phyloP scores from a whole-genome alignment of 768 basidiomycete species.

The Trametes cubensis region DNA sequence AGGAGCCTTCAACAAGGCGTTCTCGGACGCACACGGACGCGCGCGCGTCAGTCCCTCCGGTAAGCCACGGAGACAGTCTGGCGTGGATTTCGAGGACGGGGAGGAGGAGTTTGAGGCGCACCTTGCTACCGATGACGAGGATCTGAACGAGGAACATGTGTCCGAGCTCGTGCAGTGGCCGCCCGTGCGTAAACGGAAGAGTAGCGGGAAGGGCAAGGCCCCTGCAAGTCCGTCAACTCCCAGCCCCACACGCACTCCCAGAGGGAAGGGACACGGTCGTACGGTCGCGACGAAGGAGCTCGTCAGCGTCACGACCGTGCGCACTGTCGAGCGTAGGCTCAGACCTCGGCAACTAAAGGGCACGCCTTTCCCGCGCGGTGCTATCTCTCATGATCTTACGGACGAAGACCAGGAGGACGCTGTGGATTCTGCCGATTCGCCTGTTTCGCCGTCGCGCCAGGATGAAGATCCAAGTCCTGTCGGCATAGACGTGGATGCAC shows the following conservation, averaged over 20 bases:
- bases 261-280: conserved; percentile 10
- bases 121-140: conserved; percentile 2
- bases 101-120: background rate
- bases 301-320: conserved; percentile 12
- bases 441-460: background rate
- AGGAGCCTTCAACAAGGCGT: conserved; percentile 30
- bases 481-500: background rate
- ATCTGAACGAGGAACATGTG: conserved; percentile 2
- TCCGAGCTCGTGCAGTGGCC: conserved; percentile 17
- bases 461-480: background rate
- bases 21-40: conserved; percentile 25
- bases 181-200: conserved; percentile 1
- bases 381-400: background rate
- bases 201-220: conserved; percentile 11
- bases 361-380: conserved; percentile 6
- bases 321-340: conserved; percentile 14
- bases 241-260: background rate
- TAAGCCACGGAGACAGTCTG: conserved; percentile 8
- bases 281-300: conserved; percentile 15
- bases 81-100: conserved; percentile 14
- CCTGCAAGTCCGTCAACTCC: background rate
- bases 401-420: conserved; percentile 2
- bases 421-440: background rate
- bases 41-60: conserved; percentile 7
- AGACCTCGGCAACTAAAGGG: background rate